Evolutionary conservation across 108 stramenopile species (phyloP).

Genomic region (Stephanodiscus triporus): DNA sequence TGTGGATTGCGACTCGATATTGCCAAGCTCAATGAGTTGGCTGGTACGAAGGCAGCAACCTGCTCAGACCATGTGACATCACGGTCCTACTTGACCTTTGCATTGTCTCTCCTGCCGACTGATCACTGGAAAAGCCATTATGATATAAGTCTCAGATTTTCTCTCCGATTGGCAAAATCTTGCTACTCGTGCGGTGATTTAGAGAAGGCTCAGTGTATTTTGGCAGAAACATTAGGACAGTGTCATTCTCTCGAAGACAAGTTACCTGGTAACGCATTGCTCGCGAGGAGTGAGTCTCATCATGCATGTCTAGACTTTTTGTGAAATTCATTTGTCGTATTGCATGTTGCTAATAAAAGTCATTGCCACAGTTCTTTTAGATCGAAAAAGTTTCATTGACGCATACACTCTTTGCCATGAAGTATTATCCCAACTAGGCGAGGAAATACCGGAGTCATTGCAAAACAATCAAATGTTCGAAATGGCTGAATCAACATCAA

Average conservation of each 20-base stretch:
- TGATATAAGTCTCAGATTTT: conserved; percentile 13
- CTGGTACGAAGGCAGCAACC: conserved; percentile 21
- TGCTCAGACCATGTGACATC: conserved; percentile 36
- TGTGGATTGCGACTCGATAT: background rate
- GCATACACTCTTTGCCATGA: conserved; percentile 5
- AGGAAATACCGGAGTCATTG: background rate
- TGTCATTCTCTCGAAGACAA: conserved; percentile 14
- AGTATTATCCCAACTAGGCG: conserved; percentile 4
- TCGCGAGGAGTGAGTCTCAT: conserved; percentile 1
- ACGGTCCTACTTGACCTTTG: conserved; percentile 14
- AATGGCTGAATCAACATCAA: background rate
- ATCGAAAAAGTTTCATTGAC: background rate
- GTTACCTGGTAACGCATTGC: conserved; percentile 13
- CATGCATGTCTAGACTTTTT: no score
- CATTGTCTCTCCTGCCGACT: conserved; percentile 12
- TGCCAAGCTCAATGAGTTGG: conserved; percentile 35
- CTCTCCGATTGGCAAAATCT: conserved; percentile 1
- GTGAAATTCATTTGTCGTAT: no score
- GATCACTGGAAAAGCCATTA: conserved; percentile 24
- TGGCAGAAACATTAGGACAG: conserved; percentile 10
- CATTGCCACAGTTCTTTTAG: background rate
- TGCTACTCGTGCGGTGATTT: conserved; percentile 13
- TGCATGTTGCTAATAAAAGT: no score
- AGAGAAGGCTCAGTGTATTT: conserved; percentile 6
- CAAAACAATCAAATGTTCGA: background rate